Evolutionary conservation across 495 filamentous ascomycete species (phyloP), one percentile per base, ranked within the genome.

Genomic region (Cercophora sp.): DNA sequence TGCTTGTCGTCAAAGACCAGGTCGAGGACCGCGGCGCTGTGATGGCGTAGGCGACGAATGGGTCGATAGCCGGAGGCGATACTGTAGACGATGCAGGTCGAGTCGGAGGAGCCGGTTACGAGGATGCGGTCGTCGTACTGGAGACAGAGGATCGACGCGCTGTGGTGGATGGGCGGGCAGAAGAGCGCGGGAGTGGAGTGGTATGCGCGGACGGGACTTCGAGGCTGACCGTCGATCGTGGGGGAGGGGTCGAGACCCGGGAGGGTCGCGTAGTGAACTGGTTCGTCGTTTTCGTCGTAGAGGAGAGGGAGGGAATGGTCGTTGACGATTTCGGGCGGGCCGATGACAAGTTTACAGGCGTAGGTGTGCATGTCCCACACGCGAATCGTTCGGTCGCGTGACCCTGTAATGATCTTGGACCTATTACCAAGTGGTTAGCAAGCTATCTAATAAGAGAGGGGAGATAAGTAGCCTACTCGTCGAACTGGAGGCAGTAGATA

Each of bases 401-500:
- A 96, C 49, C 93, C 93, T 11, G 94, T 97, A 50, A 98, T 90
- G 57, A 97, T 93, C 65, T 97, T 98, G 60, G 86, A 71, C 66
- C 88, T 93, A 60, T 51, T 51, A 20, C n/a, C 29, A 24, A 2
- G 4, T 10, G 19, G 55, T 70, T 66, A 67, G 67, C 47, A 34
- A 40, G 15, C 16, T 22, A 54, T 5, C n/a, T 29, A 5, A 27
- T 2, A 4, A 4, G 27, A 58, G 45, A 45, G 40, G 51, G 11
- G 11, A 2, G 20, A 15, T 16, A 3, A 41, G 36, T 13, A 27
- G 8, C 13, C 10, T 44, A 89, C 86, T 97, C 91, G 66, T 98
- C 93, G 71, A 96, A 98, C 65, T 97, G 93, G 32, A 92, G 83
- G 67, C 93, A 97, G 70, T 98, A 98, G 20, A 98, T 91, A 56